phyloP scores from a whole-genome alignment of 495 filamentous ascomycete genomes.

The Penicillium simplicissimum region DNA sequence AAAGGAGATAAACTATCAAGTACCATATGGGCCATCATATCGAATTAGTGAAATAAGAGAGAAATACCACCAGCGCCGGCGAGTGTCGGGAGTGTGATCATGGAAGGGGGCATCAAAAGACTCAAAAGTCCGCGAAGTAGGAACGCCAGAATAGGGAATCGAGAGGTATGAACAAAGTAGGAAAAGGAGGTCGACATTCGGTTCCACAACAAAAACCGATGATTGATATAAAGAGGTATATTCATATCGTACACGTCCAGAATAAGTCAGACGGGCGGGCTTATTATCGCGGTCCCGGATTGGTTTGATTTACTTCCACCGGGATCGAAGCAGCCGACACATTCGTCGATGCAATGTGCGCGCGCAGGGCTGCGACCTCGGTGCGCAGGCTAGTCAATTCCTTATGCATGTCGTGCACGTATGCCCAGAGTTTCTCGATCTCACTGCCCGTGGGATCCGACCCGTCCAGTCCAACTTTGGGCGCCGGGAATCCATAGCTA shows the following conservation, averaged over 20 bases:
- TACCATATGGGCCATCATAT: neutral
- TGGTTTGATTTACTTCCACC: slow-evolving; percentile 26
- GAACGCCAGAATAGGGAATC: neutral
- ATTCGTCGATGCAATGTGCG: slow-evolving; percentile 43
- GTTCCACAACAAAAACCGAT: neutral
- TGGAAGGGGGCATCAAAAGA: slow-evolving; percentile 22
- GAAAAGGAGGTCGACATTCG: slow-evolving; percentile 1
- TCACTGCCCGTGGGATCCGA: slow-evolving; percentile 29
- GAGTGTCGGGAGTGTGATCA: slow-evolving; percentile 22
- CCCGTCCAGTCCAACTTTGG: slow-evolving; percentile 33
- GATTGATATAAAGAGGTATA: neutral
- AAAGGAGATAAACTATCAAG: neutral
- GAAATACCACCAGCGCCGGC: slow-evolving; percentile 21
- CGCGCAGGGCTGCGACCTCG: slow-evolving; percentile 43
- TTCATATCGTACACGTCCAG: slow-evolving; percentile 30
- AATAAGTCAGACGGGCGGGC: slow-evolving; percentile 13
- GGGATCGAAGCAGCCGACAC: slow-evolving; percentile 23
- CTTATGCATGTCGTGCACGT: slow-evolving; percentile 47
- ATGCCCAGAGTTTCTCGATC: slow-evolving; percentile 47
- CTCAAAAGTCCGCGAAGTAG: neutral
- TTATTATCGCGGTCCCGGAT: slow-evolving; percentile 24
- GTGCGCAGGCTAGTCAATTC: slow-evolving; percentile 39
- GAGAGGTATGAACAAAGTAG: slow-evolving; percentile 22
- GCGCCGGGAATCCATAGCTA: slow-evolving; percentile 37
- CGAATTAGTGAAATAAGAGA: slow-evolving; percentile 14